Evolutionary conservation across 805 yeast genomes (phyloP).

Genomic region (Zygosaccharomyces kombuchaensis): DNA sequence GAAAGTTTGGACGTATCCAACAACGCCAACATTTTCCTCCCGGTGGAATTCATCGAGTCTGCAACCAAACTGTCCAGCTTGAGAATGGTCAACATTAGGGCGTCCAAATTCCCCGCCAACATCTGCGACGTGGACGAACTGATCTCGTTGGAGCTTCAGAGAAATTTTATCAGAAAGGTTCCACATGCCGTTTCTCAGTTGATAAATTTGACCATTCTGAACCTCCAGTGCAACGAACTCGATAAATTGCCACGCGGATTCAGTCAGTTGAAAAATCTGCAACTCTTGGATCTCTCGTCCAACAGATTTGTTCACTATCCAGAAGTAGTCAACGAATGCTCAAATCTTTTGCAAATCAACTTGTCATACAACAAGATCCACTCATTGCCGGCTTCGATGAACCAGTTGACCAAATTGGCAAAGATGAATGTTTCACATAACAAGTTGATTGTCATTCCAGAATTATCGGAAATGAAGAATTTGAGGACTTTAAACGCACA

Average conservation of each 20-base stretch:
- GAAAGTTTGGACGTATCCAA: constrained; percentile 77
- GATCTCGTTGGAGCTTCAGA: constrained; percentile 65
- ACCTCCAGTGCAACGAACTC: constrained; percentile 73
- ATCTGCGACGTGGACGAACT: constrained; percentile 66
- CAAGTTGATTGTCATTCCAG: constrained; percentile 40
- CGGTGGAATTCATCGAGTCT: constrained; percentile 78
- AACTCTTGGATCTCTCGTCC: constrained; percentile 70
- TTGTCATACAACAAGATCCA: constrained; percentile 74
- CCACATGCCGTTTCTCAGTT: constrained; percentile 55
- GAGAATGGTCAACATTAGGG: constrained; percentile 67
- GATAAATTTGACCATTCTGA: constrained; percentile 51
- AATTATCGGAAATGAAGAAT: constrained; percentile 48
- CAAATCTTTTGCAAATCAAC: constrained; percentile 62
- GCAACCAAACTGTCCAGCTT: constrained; percentile 67
- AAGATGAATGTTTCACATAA: constrained; percentile 75
- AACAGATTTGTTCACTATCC: constrained; percentile 65
- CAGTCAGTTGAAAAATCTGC: constrained; percentile 49
- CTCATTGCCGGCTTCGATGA: constrained; percentile 56
- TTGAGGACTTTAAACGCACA: constrained; percentile 73
- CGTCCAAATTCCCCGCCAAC: constrained; percentile 68
- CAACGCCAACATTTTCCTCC: constrained; percentile 80
- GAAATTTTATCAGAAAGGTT: constrained; percentile 65
- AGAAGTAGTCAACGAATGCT: constrained; percentile 56
- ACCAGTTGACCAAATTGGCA: constrained; percentile 55
- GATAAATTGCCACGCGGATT: constrained; percentile 58